A percentile compares a stretch with the other conserved stretches of the same genome.
Conservation (phyloP, 306 rosid species). For the Acacia acuminata region DNA sequence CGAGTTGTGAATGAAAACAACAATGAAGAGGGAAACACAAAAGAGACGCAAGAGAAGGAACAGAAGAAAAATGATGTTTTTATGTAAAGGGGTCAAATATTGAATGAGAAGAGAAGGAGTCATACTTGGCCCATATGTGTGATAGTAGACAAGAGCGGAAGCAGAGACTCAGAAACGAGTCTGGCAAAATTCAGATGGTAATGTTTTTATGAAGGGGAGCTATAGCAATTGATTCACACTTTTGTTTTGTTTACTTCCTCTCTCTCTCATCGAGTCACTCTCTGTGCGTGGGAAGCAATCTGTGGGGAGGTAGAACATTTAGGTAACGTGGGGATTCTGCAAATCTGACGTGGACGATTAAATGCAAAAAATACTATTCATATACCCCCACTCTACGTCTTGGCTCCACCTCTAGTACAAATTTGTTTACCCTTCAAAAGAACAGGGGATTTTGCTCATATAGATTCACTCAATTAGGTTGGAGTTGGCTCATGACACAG, state of each 20-base stretch:
- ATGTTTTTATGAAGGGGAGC: constrained; percentile 17
- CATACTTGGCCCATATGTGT: constrained; percentile 78
- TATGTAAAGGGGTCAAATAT: neutral
- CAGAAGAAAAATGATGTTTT: constrained; percentile 11
- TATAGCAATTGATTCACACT: constrained; percentile 18
- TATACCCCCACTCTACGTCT: neutral
- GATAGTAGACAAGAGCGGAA: constrained; percentile 25
- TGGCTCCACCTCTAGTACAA: neutral
- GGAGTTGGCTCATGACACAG: too few relatives aligned
- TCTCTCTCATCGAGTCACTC: neutral
- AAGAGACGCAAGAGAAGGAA: neutral
- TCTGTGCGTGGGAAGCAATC: neutral
- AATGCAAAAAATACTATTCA: constrained; percentile 34
- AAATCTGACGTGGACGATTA: constrained; percentile 59
- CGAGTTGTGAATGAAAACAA: neutral
- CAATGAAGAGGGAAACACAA: neutral
- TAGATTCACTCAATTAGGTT: too few relatives aligned
- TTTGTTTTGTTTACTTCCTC: neutral
- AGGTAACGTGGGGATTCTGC: constrained; percentile 49
- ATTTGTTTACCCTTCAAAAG: too few relatives aligned
- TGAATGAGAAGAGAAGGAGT: neutral
- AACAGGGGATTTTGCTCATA: too few relatives aligned
- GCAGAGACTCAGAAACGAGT: constrained; percentile 30
- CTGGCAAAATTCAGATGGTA: constrained; percentile 11
- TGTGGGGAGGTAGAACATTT: constrained; percentile 34